Base-by-base conservation (phyloP, 2,329 filamentous ascomycete genomes). In the Cryoendolithus antarcticus region DNA sequence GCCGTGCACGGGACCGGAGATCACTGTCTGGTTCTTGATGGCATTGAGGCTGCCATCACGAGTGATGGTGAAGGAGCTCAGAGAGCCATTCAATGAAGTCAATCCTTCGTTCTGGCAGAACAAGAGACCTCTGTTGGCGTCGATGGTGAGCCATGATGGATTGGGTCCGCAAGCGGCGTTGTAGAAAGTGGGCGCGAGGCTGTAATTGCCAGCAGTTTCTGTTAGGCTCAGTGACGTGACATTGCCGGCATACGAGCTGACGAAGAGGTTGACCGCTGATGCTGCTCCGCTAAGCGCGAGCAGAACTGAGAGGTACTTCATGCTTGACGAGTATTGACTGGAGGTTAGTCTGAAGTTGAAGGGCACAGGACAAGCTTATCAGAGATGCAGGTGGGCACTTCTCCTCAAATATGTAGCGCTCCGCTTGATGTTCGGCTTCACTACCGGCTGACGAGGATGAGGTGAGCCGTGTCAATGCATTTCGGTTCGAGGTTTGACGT, bases 71-170 rank as follows among this genome's bases (percentile, higher is more conserved):
- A 61, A 63, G n/a, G 56, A 53, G 35, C 46, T 54, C 41, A 80
- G 56, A 2, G 66, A 64, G 37, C 71, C 73, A 44, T 72, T 65
- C n/a, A 59, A 52, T 4, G 52, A 53, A 13, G 55, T 54, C 33
- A 69, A 58, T 13, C 67, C 72, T 62, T 82, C 77, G 47, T 82
- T 70, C 33, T 74, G 49, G 57, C 76, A 81, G 59, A 73, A 77
- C 8, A 82, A 60, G 9, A 66, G 55, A 13, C 62, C 61, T 44
- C 67, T 64, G 34, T 60, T 51, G 41, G 63, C 56, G 51, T 76
- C 70, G 12, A 76, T 63, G 12, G 72, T 71, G 41, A 81, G 60
- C 75, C 77, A 82, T 8, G 74, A 71, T 4, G 77, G 71, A 43
- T 67, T 70, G 2, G 62, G 57, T 7, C 64, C 70, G 56, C 75